A percentile compares a stretch with the other conserved stretches of the same genome.
phyloP scores from a whole-genome alignment of 768 basidiomycete species.

The Lepiota venenata region DNA sequence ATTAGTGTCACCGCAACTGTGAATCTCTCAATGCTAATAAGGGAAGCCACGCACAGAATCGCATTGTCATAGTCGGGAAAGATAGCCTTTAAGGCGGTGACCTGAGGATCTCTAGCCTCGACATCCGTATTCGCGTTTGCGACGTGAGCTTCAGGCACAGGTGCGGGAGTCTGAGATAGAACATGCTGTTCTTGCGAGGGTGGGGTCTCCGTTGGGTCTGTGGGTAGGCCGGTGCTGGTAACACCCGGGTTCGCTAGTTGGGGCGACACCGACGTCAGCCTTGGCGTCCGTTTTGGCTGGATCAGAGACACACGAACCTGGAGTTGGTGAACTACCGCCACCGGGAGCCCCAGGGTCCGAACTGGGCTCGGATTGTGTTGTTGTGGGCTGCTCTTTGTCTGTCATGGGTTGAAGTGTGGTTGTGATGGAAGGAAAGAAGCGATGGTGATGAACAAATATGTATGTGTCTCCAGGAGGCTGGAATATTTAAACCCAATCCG shows the following conservation, averaged over 20 bases:
- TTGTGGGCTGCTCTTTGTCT: neutral
- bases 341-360: neutral
- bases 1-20: neutral
- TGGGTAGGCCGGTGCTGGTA: neutral
- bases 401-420: neutral
- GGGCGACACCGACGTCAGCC: neutral
- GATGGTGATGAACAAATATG: neutral
- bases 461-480: neutral
- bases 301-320: too few species aligned
- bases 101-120: constrained; percentile 39
- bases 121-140: constrained; percentile 11
- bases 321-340: too few species aligned
- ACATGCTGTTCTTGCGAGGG: neutral
- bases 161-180: neutral
- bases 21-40: neutral
- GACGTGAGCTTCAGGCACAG: neutral
- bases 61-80: constrained; percentile 79
- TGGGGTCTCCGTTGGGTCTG: neutral
- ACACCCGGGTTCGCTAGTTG: neutral
- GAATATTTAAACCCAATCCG: neutral
- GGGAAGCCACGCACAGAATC: constrained; percentile 49
- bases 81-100: constrained; percentile 57
- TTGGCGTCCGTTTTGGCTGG: neutral
- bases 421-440: constrained; percentile 1
- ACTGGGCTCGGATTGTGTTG: neutral